Conservation (phyloP, 139 green algal species). For the Edaphochlamys debaryana region DNA sequence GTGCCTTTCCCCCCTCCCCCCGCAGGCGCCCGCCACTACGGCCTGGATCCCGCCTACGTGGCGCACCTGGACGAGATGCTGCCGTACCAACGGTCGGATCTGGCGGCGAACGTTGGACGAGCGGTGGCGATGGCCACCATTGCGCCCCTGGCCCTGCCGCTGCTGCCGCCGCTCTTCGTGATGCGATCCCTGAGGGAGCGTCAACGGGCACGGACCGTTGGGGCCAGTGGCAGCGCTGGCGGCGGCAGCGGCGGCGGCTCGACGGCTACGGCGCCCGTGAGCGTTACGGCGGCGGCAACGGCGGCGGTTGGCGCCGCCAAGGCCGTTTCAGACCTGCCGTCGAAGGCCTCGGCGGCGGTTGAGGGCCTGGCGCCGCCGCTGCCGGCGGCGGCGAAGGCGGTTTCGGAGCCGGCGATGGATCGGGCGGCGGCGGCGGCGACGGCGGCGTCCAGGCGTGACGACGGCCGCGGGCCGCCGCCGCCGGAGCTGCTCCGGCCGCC, state of each 20-base stretch:
- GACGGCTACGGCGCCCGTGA: no score
- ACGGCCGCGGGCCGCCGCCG: background rate
- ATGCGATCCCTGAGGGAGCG: background rate
- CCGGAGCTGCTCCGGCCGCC: slow-evolving; percentile 13
- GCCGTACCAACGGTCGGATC: slow-evolving; percentile 23
- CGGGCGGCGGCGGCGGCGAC: background rate
- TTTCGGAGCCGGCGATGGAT: no score
- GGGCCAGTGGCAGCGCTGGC: no score
- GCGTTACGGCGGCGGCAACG: no score
- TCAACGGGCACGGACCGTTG: background rate
- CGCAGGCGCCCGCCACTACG: slow-evolving; percentile 45
- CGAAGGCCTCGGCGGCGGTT: background rate
- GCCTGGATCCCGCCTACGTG: slow-evolving; percentile 33
- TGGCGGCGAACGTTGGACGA: background rate
- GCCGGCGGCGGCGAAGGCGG: background rate
- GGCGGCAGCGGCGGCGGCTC: background rate
- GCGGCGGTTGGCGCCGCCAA: background rate
- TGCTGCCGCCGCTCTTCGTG: slow-evolving; percentile 16
- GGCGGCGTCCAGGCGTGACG: background rate
- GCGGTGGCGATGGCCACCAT: background rate
- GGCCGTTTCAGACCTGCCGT: background rate
- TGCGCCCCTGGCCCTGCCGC: slow-evolving; percentile 11
- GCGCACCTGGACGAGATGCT: slow-evolving; percentile 35
- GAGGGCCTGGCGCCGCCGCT: slow-evolving; percentile 16
- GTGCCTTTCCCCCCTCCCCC: no score